A percentile compares a stretch with the other conserved stretches of the same genome.
These are phyloP conservation scores for Pseudozyma tsukubaensis DNA, from an alignment of 1,284 basidiomycete genomes.

Conservation along the genomic window DNA sequence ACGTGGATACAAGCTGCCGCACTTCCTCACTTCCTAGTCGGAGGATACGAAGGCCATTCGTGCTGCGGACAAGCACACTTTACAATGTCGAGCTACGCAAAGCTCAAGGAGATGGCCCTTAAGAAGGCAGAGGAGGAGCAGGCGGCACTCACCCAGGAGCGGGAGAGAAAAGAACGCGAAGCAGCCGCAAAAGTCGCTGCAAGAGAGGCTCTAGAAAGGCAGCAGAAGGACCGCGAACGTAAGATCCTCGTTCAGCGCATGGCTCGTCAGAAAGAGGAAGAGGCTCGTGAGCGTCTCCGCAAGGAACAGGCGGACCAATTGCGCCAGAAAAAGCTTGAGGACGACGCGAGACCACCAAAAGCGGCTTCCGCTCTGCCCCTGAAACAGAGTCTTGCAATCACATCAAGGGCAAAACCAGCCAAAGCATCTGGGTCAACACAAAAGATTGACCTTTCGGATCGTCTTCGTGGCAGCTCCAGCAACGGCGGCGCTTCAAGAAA, in stretches of 20 bases:
- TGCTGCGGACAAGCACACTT: too few relatives aligned
- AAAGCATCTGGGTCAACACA: slow-evolving; percentile 33
- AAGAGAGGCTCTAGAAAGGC: slow-evolving; percentile 33
- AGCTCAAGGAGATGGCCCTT: slow-evolving; percentile 46
- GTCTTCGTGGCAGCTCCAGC: slow-evolving; percentile 12
- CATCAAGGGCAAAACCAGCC: slow-evolving; percentile 3
- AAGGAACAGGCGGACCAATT: slow-evolving; percentile 26
- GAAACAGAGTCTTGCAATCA: slow-evolving; percentile 1
- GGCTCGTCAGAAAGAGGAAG: slow-evolving; percentile 42
- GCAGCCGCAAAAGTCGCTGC: slow-evolving; percentile 41
- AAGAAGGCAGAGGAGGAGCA: slow-evolving; percentile 41
- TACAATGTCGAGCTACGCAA: slow-evolving; percentile 47
- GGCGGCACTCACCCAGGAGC: slow-evolving; percentile 28
- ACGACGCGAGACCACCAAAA: slow-evolving; percentile 9
- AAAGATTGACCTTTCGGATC: slow-evolving; percentile 38
- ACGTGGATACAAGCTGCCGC: too few relatives aligned
- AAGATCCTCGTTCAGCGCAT: slow-evolving; percentile 45
- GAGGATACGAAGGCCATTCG: too few relatives aligned
- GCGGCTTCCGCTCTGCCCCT: not conserved
- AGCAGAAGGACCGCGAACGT: slow-evolving; percentile 42
- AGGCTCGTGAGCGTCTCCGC: slow-evolving; percentile 34
- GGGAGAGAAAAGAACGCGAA: slow-evolving; percentile 35
- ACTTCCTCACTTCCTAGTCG: too few relatives aligned
- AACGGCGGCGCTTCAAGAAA: slow-evolving; percentile 5
- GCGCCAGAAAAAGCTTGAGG: slow-evolving; percentile 9